Conservation (phyloP, 2,329 filamentous ascomycete genomes). For the Periconia macrospinosa region DNA sequence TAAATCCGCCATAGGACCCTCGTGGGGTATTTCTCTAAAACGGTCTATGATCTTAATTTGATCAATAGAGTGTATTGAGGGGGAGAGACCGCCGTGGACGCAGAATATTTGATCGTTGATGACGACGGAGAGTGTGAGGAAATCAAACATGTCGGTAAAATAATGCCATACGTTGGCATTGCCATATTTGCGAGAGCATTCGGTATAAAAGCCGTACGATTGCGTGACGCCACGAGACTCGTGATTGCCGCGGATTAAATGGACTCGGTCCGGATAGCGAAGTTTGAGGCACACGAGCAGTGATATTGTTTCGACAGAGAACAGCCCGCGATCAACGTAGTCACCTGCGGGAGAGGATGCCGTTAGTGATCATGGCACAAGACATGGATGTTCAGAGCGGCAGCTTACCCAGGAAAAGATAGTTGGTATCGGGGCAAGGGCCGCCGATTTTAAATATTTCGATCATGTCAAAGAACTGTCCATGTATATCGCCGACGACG, state of each 20-base stretch:
- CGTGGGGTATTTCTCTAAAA: conserved; percentile 97
- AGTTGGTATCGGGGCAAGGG: conserved; percentile 97
- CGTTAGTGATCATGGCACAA: neutral
- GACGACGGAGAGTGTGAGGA: conserved; percentile 91
- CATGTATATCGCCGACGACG: conserved; percentile 97
- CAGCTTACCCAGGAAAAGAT: conserved; percentile 83
- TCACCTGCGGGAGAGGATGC: conserved; percentile 64
- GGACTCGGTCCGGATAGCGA: conserved; percentile 92
- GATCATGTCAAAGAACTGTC: conserved; percentile 98
- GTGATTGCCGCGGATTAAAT: conserved; percentile 96
- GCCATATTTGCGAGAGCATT: conserved; percentile 96
- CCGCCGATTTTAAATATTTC: conserved; percentile 99
- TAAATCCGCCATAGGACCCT: conserved; percentile 98
- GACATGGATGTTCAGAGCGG: neutral
- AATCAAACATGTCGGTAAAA: conserved; percentile 99
- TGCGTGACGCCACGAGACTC: conserved; percentile 97
- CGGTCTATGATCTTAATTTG: conserved; percentile 99
- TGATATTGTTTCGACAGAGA: conserved; percentile 98
- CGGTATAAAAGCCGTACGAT: conserved; percentile 98
- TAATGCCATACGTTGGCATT: conserved; percentile 99
- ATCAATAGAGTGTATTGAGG: conserved; percentile 92
- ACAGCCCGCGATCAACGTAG: conserved; percentile 97
- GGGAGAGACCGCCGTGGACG: conserved; percentile 78
- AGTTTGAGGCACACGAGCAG: conserved; percentile 96
- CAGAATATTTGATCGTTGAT: conserved; percentile 99